Conservation (phyloP, 1,284 basidiomycete genomes). For the Cutaneotrichosporon cavernicola region DNA sequence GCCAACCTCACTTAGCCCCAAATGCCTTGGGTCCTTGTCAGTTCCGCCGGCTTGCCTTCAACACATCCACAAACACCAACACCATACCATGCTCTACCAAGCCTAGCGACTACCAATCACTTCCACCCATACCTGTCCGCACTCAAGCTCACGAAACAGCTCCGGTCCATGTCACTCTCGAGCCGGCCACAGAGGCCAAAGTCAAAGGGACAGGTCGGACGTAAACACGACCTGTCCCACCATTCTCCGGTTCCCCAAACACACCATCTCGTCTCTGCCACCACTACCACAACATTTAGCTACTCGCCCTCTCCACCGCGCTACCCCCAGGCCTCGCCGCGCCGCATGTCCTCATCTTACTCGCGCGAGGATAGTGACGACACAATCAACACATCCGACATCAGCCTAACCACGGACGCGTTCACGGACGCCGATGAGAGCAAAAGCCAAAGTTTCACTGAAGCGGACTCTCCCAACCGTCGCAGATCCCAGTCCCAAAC, state of each 20-base stretch:
- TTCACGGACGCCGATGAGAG: slow-evolving; percentile 1
- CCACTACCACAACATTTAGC: neutral
- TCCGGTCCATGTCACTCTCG: slow-evolving; percentile 1
- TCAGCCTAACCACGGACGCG: neutral
- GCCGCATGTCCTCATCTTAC: neutral
- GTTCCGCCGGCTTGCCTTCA: slow-evolving; percentile 1
- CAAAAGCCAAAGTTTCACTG: slow-evolving; percentile 1
- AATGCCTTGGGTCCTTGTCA: slow-evolving; percentile 11
- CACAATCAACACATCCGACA: neutral
- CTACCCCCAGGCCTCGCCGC: neutral
- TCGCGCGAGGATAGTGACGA: neutral
- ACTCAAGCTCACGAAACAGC: slow-evolving; percentile 10
- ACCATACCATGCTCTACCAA: neutral
- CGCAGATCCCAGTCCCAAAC: neutral
- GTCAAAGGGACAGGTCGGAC: neutral
- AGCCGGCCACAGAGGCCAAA: slow-evolving; percentile 6
- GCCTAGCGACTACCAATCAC: neutral
- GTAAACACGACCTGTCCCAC: neutral
- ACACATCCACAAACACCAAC: slow-evolving; percentile 3
- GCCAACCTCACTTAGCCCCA: slow-evolving; percentile 16
- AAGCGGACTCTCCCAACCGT: neutral
- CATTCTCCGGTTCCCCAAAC: neutral
- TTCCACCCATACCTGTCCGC: slow-evolving; percentile 12
- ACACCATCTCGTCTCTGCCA: slow-evolving; percentile 2
- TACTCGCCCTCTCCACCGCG: neutral